Evolutionary conservation across 2,329 filamentous ascomycete species (phyloP).

Genomic region (Stachybotrys chartarum): DNA sequence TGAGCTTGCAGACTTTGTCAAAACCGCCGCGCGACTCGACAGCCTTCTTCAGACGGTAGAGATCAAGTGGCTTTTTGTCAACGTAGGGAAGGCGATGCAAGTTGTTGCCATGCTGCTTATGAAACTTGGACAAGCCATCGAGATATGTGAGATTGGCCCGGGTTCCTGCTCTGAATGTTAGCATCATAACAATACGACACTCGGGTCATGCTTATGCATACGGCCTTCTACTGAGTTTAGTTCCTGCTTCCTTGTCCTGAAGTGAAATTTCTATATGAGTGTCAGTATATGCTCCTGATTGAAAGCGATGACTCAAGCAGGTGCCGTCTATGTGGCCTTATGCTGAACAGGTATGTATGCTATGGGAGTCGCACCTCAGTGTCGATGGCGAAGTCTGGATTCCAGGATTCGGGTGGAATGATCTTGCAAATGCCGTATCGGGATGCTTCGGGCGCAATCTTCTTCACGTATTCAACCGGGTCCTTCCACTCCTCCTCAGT

Average conservation of each 20-base stretch:
- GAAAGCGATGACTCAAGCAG: neutral
- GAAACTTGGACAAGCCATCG: conserved; percentile 90
- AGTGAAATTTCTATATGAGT: conserved; percentile 77
- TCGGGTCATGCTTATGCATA: conserved; percentile 37
- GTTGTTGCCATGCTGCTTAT: conserved; percentile 93
- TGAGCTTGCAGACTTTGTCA: conserved; percentile 91
- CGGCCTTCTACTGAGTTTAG: conserved; percentile 97
- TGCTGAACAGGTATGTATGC: conserved; percentile 1
- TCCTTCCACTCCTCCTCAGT: conserved; percentile 93
- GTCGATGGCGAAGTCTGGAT: conserved; percentile 91
- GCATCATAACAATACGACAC: neutral
- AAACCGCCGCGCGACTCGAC: conserved; percentile 93
- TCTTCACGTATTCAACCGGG: conserved; percentile 87
- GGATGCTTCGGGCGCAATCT: conserved; percentile 78
- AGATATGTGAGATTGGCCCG: conserved; percentile 94
- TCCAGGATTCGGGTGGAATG: conserved; percentile 89
- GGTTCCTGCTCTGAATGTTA: conserved; percentile 53
- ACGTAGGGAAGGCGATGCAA: conserved; percentile 92
- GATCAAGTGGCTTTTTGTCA: conserved; percentile 91
- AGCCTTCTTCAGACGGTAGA: conserved; percentile 94
- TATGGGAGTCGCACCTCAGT: conserved; percentile 62
- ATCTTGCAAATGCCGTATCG: conserved; percentile 94
- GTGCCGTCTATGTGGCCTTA: neutral
- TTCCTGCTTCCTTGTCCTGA: conserved; percentile 91
- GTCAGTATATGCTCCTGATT: neutral